Conservation (phyloP, 2,329 filamentous ascomycete species). For the Colletotrichum sp. region DNA sequence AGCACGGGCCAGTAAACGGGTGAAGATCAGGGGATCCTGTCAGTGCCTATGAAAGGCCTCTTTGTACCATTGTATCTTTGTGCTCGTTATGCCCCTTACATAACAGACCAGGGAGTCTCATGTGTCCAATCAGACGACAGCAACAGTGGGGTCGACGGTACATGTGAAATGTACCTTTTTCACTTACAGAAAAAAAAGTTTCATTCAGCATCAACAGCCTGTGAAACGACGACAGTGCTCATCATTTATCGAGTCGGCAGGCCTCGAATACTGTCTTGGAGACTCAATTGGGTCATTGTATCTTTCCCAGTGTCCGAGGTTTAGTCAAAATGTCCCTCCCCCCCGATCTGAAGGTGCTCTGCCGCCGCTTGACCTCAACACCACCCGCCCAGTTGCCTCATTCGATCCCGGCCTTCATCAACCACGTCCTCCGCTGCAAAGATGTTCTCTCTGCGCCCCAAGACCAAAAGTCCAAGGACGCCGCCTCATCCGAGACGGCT, state of each 20-base stretch:
- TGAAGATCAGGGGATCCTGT: not conserved
- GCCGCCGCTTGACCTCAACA: conserved; percentile 73
- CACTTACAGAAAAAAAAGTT: conserved; percentile 23
- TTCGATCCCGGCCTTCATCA: conserved; percentile 72
- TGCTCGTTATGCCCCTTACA: not conserved
- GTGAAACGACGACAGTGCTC: not conserved
- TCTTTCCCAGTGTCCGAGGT: not conserved
- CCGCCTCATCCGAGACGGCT: conserved; percentile 64
- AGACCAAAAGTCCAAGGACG: conserved; percentile 62
- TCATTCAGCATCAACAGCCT: conserved; percentile 13
- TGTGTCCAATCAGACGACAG: not conserved
- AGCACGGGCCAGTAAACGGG: conserved; percentile 1
- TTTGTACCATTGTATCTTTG: not conserved
- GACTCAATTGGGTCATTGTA: not conserved
- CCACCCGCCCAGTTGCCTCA: conserved; percentile 76
- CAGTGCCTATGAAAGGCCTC: not conserved
- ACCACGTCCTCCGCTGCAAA: conserved; percentile 62
- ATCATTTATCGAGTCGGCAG: not conserved
- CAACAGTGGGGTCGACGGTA: not conserved
- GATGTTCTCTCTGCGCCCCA: conserved; percentile 67
- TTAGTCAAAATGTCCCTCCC: conserved; percentile 41
- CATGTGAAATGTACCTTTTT: conserved; percentile 15
- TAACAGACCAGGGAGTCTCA: not conserved
- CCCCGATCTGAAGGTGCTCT: conserved; percentile 68
- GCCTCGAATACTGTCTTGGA: not conserved